Evolutionary conservation across 148 eudicot species (phyloP), one percentile per base, ranked within the genome.

Genomic region (Diospyros kaki): DNA sequence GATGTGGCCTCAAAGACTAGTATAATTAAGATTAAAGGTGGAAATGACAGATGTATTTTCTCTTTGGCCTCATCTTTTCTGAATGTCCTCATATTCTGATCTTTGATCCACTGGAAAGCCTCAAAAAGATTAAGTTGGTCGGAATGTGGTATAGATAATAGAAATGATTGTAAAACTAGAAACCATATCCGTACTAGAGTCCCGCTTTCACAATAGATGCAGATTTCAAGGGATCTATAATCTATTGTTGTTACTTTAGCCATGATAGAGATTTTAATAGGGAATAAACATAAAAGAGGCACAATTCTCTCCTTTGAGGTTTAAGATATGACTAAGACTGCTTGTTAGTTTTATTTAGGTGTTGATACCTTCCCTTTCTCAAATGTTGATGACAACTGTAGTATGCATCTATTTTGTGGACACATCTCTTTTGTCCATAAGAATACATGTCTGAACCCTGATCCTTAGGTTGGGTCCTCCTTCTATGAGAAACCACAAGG

Each of bases 291-390:
- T 28, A 28, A 0, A 28, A 28, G 28, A 28, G 39, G 42, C 6
- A 44, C 73, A 41, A 15, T 41, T 70, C 6, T 41, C 73, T 69
- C 42, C 38, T 55, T 70, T 53, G 62, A 42, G 73, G 41, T 70
- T 70, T 63, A 54, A 3, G 50, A 69, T 69, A 6, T 38, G 38
- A 51, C 11, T 9, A 18, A 14, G 7, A 2, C 42, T 41, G 62
- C 62, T 55, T 70, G 63, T 55, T 42, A 18, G 2, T 69, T 46
- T 52, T 51, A 70, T 70, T 41, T 51, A 55, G 15, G 63, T 48
- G 54, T 69, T 17, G 13, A 10, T 12, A 28, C 43, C 17, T 50
- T 39, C 58, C 58, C 28, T 28, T 28, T 28, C 28, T 28, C 28
- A 28, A 28, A 28, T 28, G 28, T 28, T 0, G 0, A 59, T 7